Evolutionary conservation across 177 flowering plant genomes (phyloP), one percentile per base, ranked within the genome.

Genomic region (Vitis hybrid): DNA sequence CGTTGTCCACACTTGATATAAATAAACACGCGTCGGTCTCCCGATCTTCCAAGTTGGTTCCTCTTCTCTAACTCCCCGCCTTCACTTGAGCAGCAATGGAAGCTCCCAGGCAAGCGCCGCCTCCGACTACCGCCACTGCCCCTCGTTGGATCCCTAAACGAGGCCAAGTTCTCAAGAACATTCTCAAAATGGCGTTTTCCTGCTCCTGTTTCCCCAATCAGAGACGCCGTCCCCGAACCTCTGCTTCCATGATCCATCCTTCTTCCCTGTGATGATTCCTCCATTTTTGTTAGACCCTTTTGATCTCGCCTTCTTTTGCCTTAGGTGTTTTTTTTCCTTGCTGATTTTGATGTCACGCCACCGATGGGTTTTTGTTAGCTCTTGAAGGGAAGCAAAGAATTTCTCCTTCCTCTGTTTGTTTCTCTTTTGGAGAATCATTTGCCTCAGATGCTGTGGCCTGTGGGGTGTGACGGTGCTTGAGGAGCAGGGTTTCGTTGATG

Each of bases 121-220:
- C 24, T 21, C 24, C 11, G 14, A 4, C 54, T 41, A 12, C 68
- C n/a, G 13, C 15, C 54, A 11, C 53, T 1, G 24, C 68, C 2
- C 73, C 77, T 2, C 77, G 77, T 21, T 65, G 67, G 69, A 20
- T 74, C 35, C 77, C 77, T 2, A 65, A 41, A 4, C 69, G 77
- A 1, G 77, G 77, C 32, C 66, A 41, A 35, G 73, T 74, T 35
- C 70, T 74, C 35, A 64, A 41, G 66, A 53, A 27, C 3, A 21
- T 32, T 59, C 57, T 74, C 11, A 65, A 21, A 14, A 61, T 18
- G 12, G 20, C 71, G 0, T 65, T 65, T 20, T 41, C 50, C 15
- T 52, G 21, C 56, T 15, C 5, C 55, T 69, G 66, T 55, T 41
- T 27, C 20, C 4, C 13, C 17, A 56, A 21, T 50, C 64, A 41